Conservation (phyloP, 1,139 yeast species). For the Hansenula sp. region DNA sequence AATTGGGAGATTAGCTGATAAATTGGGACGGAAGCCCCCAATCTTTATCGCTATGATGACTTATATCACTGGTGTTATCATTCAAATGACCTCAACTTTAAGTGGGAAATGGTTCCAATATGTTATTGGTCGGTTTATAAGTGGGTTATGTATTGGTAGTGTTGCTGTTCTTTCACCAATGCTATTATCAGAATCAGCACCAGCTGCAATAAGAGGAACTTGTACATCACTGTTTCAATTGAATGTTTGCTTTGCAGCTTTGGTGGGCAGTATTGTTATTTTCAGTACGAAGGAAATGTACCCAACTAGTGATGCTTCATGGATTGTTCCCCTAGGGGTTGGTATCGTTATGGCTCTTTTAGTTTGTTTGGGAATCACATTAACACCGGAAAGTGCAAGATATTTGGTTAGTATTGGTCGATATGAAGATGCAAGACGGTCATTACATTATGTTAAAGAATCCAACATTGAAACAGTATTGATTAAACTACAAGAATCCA, state of each 20-base stretch:
- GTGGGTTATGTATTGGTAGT: constrained; percentile 62
- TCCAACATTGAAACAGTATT: constrained; percentile 45
- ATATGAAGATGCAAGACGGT: constrained; percentile 52
- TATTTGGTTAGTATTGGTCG: constrained; percentile 39
- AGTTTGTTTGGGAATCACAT: constrained; percentile 41
- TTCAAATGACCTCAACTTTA: no score
- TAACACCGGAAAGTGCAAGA: constrained; percentile 59
- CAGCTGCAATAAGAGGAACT: constrained; percentile 62
- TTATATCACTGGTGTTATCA: no score
- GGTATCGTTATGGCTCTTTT: constrained; percentile 31
- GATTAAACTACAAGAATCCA: no score
- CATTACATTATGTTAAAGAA: constrained; percentile 34
- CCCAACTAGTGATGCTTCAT: constrained; percentile 47
- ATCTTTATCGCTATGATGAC: no score
- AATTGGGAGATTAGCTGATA: no score
- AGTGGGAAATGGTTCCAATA: no score
- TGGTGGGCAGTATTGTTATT: constrained; percentile 61
- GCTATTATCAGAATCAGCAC: constrained; percentile 67
- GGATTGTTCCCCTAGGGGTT: constrained; percentile 52
- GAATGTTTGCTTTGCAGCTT: constrained; percentile 58
- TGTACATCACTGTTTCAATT: constrained; percentile 61
- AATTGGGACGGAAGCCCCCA: no score
- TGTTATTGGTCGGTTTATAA: no score
- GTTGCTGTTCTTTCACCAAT: constrained; percentile 60
- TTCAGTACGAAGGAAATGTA: constrained; percentile 50